Percentiles rank a stretch among this genome's conserved stretches.
These are phyloP conservation scores for Stephania japonica DNA, from an alignment of 164 flowering plant genomes.

Conservation along the genomic window DNA sequence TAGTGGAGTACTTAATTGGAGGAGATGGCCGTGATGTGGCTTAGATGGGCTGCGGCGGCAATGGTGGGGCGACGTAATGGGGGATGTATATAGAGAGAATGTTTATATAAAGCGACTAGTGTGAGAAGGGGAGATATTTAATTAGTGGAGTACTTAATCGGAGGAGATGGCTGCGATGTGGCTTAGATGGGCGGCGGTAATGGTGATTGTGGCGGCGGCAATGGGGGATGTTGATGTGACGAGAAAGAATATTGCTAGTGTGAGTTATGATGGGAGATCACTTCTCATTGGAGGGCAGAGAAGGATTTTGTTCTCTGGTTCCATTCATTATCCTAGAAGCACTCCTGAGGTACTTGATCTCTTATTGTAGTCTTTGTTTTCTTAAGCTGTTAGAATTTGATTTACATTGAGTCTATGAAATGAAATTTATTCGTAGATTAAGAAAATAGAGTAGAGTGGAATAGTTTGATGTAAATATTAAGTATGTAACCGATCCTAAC, in stretches of 20 bases:
- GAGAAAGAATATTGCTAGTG: constrained; percentile 11
- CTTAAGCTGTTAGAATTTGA: no score
- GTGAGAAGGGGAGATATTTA: no score
- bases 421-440: no score
- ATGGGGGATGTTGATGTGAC: constrained; percentile 11
- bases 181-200: background rate
- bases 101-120: no score
- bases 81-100: no score
- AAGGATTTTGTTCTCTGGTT: constrained; percentile 49
- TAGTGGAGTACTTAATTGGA: background rate
- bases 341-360: constrained; percentile 39
- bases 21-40: background rate
- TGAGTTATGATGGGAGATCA: constrained; percentile 46
- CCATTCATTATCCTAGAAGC: constrained; percentile 59
- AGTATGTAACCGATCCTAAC: no score
- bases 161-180: background rate
- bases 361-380: background rate
- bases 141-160: background rate
- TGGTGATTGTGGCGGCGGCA: background rate
- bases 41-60: background rate
- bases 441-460: no score
- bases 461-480: no score
- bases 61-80: background rate
- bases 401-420: no score
- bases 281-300: constrained; percentile 37